Base-by-base conservation (phyloP, 331 rosid genomes). In the Phaseolus coccineus region DNA sequence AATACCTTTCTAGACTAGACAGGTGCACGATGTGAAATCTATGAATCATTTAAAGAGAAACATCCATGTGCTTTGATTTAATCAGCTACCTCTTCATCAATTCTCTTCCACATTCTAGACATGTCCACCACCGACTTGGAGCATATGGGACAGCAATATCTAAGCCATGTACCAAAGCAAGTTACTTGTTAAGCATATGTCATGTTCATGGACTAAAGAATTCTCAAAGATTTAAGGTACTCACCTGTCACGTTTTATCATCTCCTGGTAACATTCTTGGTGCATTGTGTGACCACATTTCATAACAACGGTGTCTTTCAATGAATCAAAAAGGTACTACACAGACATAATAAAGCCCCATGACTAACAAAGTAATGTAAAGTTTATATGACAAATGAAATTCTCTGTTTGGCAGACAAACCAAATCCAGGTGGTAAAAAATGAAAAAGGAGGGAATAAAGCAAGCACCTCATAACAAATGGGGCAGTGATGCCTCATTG, bases 251-350 rank as follows among this genome's bases (percentile, higher is more conserved):
- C 80, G 91, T 69, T 83, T 90, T 27, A 88, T 31, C 98, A 94
- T 92, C 89, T 94, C 97, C 3, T 25, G 16, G 80, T 80, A 88
- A 84, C 97, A 94, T 84, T 94, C 96, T 8, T 5, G 27, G 78
- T 94, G 97, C 97, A 94, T 94, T 6, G 98, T 94, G 81, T 94
- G 98, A 9, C 98, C 98, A 30, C 97, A 94, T 87, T 82, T 92
- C 98, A 94, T 88, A 7, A 94, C 97, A 37, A 73, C 16, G 4
- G 91, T 88, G 71, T 92, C 94, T 80, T 90, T 90, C 80, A 92
- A 79, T 4, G 98, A 87, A 80, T 93, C 97, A 59, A 90, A 93
- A 69, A 93, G 98, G 82, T 86, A 93, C 98, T 93, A 55, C 75
- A 86, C 68, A 74, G 42, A 64, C 44, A 78, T 14, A 51, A 62